These are phyloP conservation scores for Aspergillus affinis DNA, from an alignment of 495 filamentous ascomycete species.

Conservation along the genomic window DNA sequence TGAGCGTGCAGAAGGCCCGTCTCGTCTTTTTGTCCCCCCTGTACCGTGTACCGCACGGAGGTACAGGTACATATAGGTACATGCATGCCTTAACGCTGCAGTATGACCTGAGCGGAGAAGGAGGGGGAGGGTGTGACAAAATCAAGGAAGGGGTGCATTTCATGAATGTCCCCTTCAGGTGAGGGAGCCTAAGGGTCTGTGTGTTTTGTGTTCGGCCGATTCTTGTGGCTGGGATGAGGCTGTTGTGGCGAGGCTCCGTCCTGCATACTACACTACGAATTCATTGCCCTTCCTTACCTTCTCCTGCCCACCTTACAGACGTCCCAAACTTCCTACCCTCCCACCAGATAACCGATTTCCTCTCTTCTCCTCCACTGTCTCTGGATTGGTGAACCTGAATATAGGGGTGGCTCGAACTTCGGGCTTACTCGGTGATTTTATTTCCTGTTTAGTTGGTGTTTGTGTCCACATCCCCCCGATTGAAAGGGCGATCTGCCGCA, in stretches of 20 bases:
- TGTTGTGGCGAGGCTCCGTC: not conserved
- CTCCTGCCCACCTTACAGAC: not conserved
- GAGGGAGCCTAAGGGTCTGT: not conserved
- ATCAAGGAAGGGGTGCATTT: not conserved
- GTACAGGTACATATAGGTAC: not conserved
- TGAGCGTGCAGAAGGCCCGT: not conserved
- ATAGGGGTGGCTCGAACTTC: not conserved
- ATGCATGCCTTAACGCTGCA: not conserved
- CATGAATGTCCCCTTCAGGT: not conserved
- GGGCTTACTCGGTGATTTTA: slow-evolving; percentile 5
- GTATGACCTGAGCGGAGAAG: not conserved
- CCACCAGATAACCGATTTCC: too few species aligned
- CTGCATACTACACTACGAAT: too few species aligned
- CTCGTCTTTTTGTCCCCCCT: too few species aligned
- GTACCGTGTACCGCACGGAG: too few species aligned
- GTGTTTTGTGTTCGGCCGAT: not conserved
- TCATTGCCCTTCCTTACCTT: too few species aligned
- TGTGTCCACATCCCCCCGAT: not conserved
- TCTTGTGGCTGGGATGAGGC: not conserved
- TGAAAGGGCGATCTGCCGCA: slow-evolving; percentile 16
- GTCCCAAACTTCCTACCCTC: too few species aligned
- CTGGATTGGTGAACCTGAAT: not conserved
- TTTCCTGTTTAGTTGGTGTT: not conserved
- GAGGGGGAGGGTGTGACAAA: not conserved
- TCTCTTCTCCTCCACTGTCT: too few species aligned